Evolutionary conservation across 805 yeast species (phyloP).

Genomic region (Priceomyces carsonii): DNA sequence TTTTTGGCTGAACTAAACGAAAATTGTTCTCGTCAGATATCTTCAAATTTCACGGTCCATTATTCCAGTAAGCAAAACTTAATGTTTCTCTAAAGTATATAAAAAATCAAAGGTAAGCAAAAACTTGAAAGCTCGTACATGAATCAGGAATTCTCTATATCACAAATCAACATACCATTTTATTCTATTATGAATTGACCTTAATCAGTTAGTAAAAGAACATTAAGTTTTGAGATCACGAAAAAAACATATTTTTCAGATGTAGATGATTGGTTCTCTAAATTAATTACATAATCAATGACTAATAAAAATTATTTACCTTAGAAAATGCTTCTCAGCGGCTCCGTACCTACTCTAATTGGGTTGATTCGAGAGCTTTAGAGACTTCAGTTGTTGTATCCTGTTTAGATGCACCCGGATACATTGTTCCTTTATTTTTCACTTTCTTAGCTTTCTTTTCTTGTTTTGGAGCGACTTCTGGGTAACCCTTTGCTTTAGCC

Average conservation of each 20-base stretch:
- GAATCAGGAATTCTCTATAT: too few relatives aligned
- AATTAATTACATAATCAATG: slow-evolving; percentile 6
- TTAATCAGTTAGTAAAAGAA: too few relatives aligned
- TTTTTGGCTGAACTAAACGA: too few relatives aligned
- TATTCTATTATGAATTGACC: too few relatives aligned
- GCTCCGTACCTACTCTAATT: slow-evolving; percentile 25
- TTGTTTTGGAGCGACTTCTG: slow-evolving; percentile 61
- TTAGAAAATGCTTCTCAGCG: not conserved
- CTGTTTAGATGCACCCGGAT: slow-evolving; percentile 61
- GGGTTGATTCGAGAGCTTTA: slow-evolving; percentile 40
- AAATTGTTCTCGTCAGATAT: too few relatives aligned
- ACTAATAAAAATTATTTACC: not conserved
- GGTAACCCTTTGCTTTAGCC: slow-evolving; percentile 79
- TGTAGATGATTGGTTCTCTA: slow-evolving; percentile 21
- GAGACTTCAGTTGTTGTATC: slow-evolving; percentile 19
- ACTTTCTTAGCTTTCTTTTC: slow-evolving; percentile 72
- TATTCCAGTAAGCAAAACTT: too few relatives aligned
- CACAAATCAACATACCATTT: too few relatives aligned
- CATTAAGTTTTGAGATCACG: not conserved
- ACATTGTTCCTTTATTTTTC: slow-evolving; percentile 86
- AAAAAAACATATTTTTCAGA: slow-evolving; percentile 13
- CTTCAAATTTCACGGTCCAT: too few relatives aligned
- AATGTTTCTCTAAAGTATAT: too few relatives aligned
- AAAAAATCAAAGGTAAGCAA: too few relatives aligned
- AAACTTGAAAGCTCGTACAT: too few relatives aligned